Evolutionary conservation across 2,329 filamentous ascomycete species (phyloP).

Genomic region (Macrophomina tecta): DNA sequence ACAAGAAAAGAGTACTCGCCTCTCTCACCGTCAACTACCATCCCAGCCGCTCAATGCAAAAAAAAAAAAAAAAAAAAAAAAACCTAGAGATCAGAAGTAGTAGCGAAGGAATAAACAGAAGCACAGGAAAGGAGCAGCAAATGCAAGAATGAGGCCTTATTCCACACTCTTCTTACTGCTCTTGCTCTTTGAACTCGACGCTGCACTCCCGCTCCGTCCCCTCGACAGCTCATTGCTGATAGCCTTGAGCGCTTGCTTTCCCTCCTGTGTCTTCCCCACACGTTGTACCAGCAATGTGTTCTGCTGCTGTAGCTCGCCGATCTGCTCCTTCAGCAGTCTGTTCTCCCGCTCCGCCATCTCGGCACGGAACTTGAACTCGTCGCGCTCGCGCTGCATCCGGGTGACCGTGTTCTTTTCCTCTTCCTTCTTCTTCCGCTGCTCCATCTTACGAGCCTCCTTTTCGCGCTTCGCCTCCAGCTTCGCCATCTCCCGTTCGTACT

Average conservation of each 20-base stretch:
- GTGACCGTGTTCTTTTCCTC: conserved; percentile 58
- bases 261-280: conserved; percentile 49
- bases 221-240: conserved; percentile 40
- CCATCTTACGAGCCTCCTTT: conserved; percentile 67
- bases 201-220: conserved; percentile 32
- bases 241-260: conserved; percentile 40
- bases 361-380: conserved; percentile 53
- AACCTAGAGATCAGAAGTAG: not conserved
- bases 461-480: conserved; percentile 72
- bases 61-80: not conserved
- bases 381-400: conserved; percentile 54
- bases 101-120: not conserved
- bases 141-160: not conserved
- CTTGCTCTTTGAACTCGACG: conserved; percentile 25
- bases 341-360: conserved; percentile 57
- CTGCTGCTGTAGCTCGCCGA: conserved; percentile 63
- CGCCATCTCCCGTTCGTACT: conserved; percentile 54
- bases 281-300: conserved; percentile 59
- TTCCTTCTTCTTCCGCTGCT: conserved; percentile 68
- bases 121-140: not conserved
- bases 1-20: not conserved
- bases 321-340: conserved; percentile 55
- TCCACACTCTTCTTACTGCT: conserved; percentile 10
- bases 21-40: not conserved
- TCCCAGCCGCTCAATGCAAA: not conserved